Evolutionary conservation across 2,329 filamentous ascomycete genomes (phyloP), one percentile per base, ranked within the genome.

Genomic region (Fusarium dlaminii): DNA sequence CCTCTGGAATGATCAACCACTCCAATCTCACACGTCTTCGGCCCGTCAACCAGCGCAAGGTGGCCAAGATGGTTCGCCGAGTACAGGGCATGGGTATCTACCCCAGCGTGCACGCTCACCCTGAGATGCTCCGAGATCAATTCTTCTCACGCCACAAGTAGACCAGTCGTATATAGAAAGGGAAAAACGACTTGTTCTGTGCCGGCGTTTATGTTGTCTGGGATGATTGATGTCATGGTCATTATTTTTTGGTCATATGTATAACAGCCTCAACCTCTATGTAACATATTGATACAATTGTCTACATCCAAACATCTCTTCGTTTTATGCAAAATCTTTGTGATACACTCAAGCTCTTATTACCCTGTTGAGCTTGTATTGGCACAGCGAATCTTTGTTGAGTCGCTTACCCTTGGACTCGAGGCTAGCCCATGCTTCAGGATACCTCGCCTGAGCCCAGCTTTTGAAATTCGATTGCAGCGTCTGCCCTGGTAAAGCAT

Each of bases 11-110:
- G 68, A 98, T 99, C 82, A 93, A 90, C 84, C 91, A 93, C 81
- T 87, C 89, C n/a, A 87, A 82, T 11, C 86, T 91, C 30, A 98
- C 95, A 0, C 94, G 94, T 20, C 86, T 99, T 70, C 89, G 94
- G 65, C 93, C 93, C 6, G 92, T 94, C 75, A 98, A 98, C 86
- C 96, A 99, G 86, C 89, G 96, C 76, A 95, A 93, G 84, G 91
- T 99, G 80, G 93, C 96, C 71, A 98, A 97, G 87, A 96, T 97
- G 60, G 93, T 99, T 78, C 88, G 96, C 75, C 90, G 96, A 77
- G 92, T 94, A 27, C 92, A 98, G 78, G 96, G 95, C 3, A 88
- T 98, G 80, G 96, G 96, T 22, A 86, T 98, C 69, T 95, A 98
- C 88, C 96, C 96, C 30, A 97, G 92, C 81, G 92, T 97, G 63